Conservation (phyloP, 2,329 filamentous ascomycete genomes). For the Hypoxylon sp. region DNA sequence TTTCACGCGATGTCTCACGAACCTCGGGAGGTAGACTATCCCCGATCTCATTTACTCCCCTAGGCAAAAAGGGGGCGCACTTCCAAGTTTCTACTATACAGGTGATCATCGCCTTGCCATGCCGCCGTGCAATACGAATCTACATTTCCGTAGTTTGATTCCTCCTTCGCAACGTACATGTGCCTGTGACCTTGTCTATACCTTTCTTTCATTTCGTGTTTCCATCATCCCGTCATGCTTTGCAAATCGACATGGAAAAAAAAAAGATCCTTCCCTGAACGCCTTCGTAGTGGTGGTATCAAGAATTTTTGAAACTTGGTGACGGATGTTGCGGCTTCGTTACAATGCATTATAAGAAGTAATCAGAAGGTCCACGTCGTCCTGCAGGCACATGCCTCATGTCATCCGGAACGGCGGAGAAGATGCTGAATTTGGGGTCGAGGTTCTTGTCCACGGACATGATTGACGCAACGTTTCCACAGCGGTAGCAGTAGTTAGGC, state of each 20-base stretch:
- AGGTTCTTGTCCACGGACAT: constrained; percentile 91
- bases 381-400: constrained; percentile 83
- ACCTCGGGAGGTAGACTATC: not conserved
- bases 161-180: constrained; percentile 14
- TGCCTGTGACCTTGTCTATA: constrained; percentile 37
- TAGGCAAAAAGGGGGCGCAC: not conserved
- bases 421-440: constrained; percentile 92
- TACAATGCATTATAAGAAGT: constrained; percentile 70
- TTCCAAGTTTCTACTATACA: constrained; percentile 39
- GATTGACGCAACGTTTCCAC: constrained; percentile 96
- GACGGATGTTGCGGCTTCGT: constrained; percentile 38
- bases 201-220: constrained; percentile 24
- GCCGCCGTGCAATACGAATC: constrained; percentile 18
- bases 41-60: constrained; percentile 1
- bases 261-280: constrained; percentile 36
- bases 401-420: constrained; percentile 89
- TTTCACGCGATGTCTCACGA: constrained; percentile 25
- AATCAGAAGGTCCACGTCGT: constrained; percentile 76
- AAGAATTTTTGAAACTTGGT: constrained; percentile 43
- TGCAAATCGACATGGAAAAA: constrained; percentile 19
- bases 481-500: constrained; percentile 95
- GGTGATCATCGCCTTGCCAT: constrained; percentile 20
- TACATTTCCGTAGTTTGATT: constrained; percentile 19
- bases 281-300: constrained; percentile 52
- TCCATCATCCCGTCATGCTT: constrained; percentile 38